phyloP scores from a whole-genome alignment of 1,139 yeast species.

The Kodamaea suecica region DNA sequence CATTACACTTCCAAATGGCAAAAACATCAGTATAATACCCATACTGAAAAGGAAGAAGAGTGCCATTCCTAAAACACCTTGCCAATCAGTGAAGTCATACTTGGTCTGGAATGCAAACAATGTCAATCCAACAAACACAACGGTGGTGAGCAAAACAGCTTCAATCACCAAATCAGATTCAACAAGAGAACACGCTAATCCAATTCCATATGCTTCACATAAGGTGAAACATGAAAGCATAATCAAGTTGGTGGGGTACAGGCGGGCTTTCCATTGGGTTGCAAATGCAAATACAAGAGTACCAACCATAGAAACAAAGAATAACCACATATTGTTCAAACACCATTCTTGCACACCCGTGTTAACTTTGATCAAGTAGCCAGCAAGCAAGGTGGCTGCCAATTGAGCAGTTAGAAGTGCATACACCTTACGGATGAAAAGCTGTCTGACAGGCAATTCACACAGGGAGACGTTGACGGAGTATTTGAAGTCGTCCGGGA shows the following conservation, averaged over 20 bases:
- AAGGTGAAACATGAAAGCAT: constrained; percentile 66
- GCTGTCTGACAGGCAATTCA: constrained; percentile 69
- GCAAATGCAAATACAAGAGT: constrained; percentile 62
- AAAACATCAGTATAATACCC: constrained; percentile 66
- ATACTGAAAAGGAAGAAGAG: constrained; percentile 71
- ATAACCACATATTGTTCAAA: constrained; percentile 57
- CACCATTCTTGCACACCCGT: constrained; percentile 55
- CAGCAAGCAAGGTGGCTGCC: constrained; percentile 57
- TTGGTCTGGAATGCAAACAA: constrained; percentile 78
- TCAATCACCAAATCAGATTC: constrained; percentile 66
- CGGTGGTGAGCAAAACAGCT: constrained; percentile 66
- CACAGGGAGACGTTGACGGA: constrained; percentile 76
- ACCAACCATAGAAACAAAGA: constrained; percentile 55
- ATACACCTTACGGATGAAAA: constrained; percentile 78
- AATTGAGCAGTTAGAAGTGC: constrained; percentile 66
- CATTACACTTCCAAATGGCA: constrained; percentile 53
- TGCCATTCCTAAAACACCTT: constrained; percentile 57
- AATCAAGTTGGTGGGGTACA: constrained; percentile 59
- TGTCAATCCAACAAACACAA: constrained; percentile 73
- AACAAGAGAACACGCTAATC: constrained; percentile 61
- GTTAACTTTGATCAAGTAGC: constrained; percentile 51
- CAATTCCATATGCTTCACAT: constrained; percentile 71
- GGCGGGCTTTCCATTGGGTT: constrained; percentile 56
- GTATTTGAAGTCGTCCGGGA: constrained; percentile 83
- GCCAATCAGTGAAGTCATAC: constrained; percentile 75